Evolutionary conservation across 1,139 yeast species (phyloP), one percentile per base, ranked within the genome.

Genomic region (Zygosaccharomyces sapae): DNA sequence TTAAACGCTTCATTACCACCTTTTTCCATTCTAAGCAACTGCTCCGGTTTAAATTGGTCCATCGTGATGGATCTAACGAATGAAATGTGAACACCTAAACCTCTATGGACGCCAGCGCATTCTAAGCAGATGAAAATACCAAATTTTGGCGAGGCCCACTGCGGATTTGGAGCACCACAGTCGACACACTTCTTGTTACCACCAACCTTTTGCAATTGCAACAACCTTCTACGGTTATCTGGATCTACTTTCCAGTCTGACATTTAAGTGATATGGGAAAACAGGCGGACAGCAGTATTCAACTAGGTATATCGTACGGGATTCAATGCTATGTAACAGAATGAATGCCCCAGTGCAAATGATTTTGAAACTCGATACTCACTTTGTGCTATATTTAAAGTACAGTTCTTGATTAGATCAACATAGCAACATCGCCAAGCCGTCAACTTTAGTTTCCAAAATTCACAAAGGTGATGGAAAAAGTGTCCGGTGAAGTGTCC

Each of bases 121-220:
- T 92, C 98, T 52, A 92, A 78, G 70, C 99, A 94, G 63, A 92
- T 89, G 67, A 89, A 89, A 52, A 90, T 84, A 47, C 98, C 99
- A 69, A 89, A 90, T 65, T 94, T 92, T 41, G 97, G 97, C 8
- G 97, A 87, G 3, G 98, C 96, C 99, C 99, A 92, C 62, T 94
- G 96, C 6, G 99, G 98, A 66, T 90, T 90, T 52, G 95, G 95
- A 3, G 97, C 95, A 35, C 76, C 78, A 69, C 98, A 94, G 69
- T 92, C 99, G 66, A 88, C 85, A 70, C 99, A 92, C 65, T 79
- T 83, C 71, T 86, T 87, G 74, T 90, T 90, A 19, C 75, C 82
- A 38, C 92, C 95, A 42, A 74, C 73, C 66, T 88, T 88, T 63
- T 90, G 97, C 54, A 89, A 72, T 39, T 80, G 80, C 55, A 89